Evolutionary conservation across 768 basidiomycete genomes (phyloP).

Genomic region (Tulasnella sp.): DNA sequence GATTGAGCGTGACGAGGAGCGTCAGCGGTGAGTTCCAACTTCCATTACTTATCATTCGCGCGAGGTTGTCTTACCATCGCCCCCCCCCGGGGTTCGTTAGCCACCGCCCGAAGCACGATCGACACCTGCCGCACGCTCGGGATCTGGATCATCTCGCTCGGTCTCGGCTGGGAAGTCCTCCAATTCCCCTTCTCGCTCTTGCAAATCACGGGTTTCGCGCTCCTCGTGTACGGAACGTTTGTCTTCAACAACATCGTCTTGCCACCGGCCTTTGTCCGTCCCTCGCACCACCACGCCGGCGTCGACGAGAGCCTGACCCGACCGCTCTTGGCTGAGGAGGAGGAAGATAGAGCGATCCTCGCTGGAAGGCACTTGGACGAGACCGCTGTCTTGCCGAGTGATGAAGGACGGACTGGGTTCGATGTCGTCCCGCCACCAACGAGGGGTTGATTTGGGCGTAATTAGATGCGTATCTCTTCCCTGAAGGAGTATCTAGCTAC

Average conservation of each 20-base stretch:
- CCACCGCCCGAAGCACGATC: slow-evolving; percentile 81
- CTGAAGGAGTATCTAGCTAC: background rate
- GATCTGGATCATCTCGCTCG: slow-evolving; percentile 92
- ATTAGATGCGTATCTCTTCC: too few relatives aligned
- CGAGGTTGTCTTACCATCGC: background rate
- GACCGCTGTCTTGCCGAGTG: slow-evolving; percentile 70
- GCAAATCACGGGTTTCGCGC: slow-evolving; percentile 72
- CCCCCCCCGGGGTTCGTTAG: background rate
- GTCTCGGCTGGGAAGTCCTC: slow-evolving; percentile 81
- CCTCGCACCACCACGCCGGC: slow-evolving; percentile 24
- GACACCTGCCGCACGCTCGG: slow-evolving; percentile 91
- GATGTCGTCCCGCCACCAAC: slow-evolving; percentile 45
- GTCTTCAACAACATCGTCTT: slow-evolving; percentile 31
- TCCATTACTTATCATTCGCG: background rate
- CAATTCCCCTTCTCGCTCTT: slow-evolving; percentile 70
- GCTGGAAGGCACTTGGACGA: slow-evolving; percentile 64
- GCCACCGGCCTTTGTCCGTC: slow-evolving; percentile 51
- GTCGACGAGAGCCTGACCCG: slow-evolving; percentile 7
- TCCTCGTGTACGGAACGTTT: slow-evolving; percentile 92
- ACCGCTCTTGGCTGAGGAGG: slow-evolving; percentile 21
- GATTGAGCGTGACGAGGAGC: slow-evolving; percentile 81
- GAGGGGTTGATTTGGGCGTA: background rate
- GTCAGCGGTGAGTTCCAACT: slow-evolving; percentile 44
- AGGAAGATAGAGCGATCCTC: slow-evolving; percentile 32
- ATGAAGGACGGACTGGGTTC: slow-evolving; percentile 71